These are phyloP conservation scores for Citrus maxima DNA, from an alignment of 345 rosid species.

Conservation along the genomic window DNA sequence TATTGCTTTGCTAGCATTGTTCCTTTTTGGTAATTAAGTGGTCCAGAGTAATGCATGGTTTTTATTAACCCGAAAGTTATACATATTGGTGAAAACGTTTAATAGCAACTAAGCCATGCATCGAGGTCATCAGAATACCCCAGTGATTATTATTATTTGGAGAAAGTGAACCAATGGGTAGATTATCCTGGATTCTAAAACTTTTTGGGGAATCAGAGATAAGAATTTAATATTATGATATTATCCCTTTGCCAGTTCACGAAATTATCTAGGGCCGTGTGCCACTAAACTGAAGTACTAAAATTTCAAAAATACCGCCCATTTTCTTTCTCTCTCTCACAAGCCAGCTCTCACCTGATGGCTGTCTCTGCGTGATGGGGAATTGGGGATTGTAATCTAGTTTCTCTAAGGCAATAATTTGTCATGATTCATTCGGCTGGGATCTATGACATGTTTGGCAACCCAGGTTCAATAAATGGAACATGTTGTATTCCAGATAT, in stretches of 20 bases:
- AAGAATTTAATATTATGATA: not conserved
- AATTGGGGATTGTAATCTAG: not conserved
- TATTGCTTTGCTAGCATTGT: not conserved
- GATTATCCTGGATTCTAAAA: not conserved
- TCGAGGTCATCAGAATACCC: no score
- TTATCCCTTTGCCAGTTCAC: not conserved
- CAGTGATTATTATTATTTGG: not conserved
- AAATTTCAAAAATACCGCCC: not conserved
- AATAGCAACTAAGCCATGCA: no score
- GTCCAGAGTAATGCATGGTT: not conserved
- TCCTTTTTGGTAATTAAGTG: no score
- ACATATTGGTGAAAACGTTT: no score
- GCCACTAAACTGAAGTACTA: not conserved
- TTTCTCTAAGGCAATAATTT: not conserved
- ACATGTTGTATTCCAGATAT: not conserved
- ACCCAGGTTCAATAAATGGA: not conserved
- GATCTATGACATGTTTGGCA: not conserved
- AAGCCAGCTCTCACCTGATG: not conserved
- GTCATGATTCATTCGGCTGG: not conserved
- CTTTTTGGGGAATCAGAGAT: not conserved
- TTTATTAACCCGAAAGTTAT: not conserved
- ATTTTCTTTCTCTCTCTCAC: not conserved
- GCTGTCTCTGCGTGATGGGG: not conserved
- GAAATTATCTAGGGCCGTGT: not conserved
- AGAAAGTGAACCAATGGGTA: not conserved